phyloP scores from a whole-genome alignment of 2,329 filamentous ascomycete species.

The Davidsoniella eucalypti region DNA sequence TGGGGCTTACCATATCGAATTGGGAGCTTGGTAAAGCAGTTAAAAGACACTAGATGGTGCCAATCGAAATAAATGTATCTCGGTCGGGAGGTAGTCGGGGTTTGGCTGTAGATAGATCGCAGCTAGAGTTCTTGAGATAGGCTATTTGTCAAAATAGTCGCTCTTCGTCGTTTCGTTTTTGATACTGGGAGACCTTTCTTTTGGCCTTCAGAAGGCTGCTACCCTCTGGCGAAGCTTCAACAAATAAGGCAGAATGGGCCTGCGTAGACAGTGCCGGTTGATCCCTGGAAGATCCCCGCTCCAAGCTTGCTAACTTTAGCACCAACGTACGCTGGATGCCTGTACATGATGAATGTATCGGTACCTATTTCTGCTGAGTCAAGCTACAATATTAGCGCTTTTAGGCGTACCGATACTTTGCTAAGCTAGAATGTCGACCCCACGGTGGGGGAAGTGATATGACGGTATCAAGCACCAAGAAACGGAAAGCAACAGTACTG shows the following conservation, averaged over 20 bases:
- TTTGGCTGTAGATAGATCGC: too few species aligned
- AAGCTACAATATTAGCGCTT: neutral
- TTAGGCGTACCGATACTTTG: neutral
- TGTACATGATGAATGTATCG: constrained; percentile 8
- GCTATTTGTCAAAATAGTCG: too few species aligned
- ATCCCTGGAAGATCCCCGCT: constrained; percentile 3
- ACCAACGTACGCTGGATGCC: constrained; percentile 11
- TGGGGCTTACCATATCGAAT: too few species aligned
- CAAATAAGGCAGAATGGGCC: constrained; percentile 11
- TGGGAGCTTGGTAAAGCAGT: too few species aligned
- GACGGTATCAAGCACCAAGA: neutral
- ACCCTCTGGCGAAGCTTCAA: constrained; percentile 4
- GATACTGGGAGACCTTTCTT: neutral
- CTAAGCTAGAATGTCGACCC: neutral
- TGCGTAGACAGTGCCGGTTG: constrained; percentile 13
- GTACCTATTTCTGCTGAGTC: neutral
- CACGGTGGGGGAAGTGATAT: constrained; percentile 1
- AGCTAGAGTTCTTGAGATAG: neutral
- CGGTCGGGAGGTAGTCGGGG: too few species aligned
- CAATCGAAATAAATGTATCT: too few species aligned
- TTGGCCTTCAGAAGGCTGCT: constrained; percentile 4
- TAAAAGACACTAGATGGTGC: too few species aligned
- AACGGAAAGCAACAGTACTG: too few species aligned
- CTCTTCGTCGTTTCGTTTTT: neutral
- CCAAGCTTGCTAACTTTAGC: neutral